phyloP scores from a whole-genome alignment of 192 early-diverging fungal genomes.

The Coemansia sp. region DNA sequence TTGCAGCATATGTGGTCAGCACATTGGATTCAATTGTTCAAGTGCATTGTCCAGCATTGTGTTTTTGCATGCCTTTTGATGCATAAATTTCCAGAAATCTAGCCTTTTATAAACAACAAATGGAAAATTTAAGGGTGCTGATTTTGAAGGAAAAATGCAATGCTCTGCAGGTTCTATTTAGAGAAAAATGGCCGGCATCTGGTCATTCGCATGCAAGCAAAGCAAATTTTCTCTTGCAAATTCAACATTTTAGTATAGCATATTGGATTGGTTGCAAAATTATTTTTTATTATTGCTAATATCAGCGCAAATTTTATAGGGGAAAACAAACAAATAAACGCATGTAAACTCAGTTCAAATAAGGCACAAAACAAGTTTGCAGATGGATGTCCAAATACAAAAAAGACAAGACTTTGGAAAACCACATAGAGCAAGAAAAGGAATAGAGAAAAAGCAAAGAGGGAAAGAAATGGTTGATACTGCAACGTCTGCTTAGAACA shows the following conservation, averaged over 20 bases:
- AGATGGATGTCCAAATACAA: background rate
- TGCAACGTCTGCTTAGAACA: slow-evolving; percentile 8
- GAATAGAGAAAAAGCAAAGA: slow-evolving; percentile 7
- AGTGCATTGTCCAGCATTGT: background rate
- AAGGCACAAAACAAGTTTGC: background rate
- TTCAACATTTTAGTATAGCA: no score
- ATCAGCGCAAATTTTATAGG: background rate
- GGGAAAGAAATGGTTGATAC: background rate
- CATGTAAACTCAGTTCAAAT: background rate
- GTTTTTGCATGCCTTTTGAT: background rate
- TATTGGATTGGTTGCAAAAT: background rate
- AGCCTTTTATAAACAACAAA: background rate
- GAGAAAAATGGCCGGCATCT: background rate
- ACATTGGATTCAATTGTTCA: background rate
- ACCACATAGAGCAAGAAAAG: no score
- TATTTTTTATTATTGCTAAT: background rate
- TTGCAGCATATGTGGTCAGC: no score
- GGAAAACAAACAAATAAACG: background rate
- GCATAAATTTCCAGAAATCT: background rate
- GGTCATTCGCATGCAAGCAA: background rate
- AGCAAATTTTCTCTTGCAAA: no score
- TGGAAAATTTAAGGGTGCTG: no score
- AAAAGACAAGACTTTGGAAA: slow-evolving; percentile 5
- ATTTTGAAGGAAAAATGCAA: background rate
- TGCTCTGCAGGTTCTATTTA: background rate